These are phyloP conservation scores for Diplocarpon mali DNA, from an alignment of 2,329 filamentous ascomycete genomes.

Conservation along the genomic window DNA sequence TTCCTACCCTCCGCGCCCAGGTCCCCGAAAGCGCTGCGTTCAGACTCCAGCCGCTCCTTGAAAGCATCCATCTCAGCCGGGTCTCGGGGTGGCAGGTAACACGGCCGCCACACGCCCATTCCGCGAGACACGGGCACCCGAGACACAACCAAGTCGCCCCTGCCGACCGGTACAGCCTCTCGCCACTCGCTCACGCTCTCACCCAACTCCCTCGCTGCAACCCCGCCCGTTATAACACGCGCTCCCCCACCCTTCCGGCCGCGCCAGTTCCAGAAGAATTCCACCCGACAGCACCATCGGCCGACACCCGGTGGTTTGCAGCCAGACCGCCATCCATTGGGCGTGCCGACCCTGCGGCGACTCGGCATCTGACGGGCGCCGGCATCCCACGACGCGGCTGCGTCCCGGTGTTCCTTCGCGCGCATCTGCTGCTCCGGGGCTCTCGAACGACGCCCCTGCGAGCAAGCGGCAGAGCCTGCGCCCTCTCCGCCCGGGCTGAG, in stretches of 20 bases:
- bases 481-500: constrained; percentile 8
- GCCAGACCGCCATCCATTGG: constrained; percentile 15
- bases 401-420: constrained; percentile 17
- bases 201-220: background rate
- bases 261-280: constrained; percentile 23
- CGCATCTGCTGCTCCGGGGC: constrained; percentile 10
- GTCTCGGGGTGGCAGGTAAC: constrained; percentile 16
- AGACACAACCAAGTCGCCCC: constrained; percentile 6
- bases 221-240: constrained; percentile 8
- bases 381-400: constrained; percentile 23
- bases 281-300: constrained; percentile 20
- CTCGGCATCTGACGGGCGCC: constrained; percentile 21
- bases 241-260: constrained; percentile 6
- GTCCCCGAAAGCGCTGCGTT: constrained; percentile 33
- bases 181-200: background rate
- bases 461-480: constrained; percentile 17
- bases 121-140: constrained; percentile 10
- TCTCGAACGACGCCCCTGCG: constrained; percentile 8
- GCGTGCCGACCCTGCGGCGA: constrained; percentile 10
- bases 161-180: background rate
- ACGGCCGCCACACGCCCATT: constrained; percentile 11
- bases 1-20: background rate
- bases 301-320: constrained; percentile 17
- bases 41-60: constrained; percentile 73
- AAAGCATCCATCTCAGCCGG: constrained; percentile 30